Conservation (phyloP, 108 stramenopile genomes). For the Cafeteria roenbergensis region DNA sequence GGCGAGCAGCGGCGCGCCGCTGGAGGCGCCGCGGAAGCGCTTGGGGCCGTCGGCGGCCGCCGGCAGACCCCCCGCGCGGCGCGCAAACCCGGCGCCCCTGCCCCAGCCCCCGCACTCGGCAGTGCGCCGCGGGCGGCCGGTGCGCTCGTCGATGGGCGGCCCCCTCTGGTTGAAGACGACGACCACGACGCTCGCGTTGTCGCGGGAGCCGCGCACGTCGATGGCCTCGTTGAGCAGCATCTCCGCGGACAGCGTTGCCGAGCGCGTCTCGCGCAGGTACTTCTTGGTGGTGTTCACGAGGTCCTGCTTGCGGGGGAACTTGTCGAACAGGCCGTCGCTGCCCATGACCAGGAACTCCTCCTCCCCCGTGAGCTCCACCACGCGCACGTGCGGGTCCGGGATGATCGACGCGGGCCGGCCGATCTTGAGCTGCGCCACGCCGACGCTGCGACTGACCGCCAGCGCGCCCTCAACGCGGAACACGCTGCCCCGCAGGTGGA, state of each 20-base stretch:
- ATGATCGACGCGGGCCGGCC: too few relatives aligned
- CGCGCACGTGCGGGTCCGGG: not conserved
- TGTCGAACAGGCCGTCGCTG: conserved; percentile 15
- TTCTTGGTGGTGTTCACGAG: not conserved
- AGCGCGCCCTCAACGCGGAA: conserved; percentile 8
- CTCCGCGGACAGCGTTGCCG: not conserved
- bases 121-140: too few relatives aligned
- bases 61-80: too few relatives aligned
- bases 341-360: conserved; percentile 13
- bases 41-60: too few relatives aligned
- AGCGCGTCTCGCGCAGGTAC: not conserved
- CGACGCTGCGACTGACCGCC: conserved; percentile 9
- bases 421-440: conserved; percentile 6
- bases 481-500: too few relatives aligned
- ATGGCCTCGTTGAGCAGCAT: not conserved
- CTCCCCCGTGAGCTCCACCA: not conserved
- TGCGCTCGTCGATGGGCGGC: not conserved
- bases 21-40: too few relatives aligned
- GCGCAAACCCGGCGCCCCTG: too few relatives aligned
- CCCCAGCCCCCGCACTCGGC: too few relatives aligned
- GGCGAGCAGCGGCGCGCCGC: too few relatives aligned
- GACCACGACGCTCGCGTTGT: conserved; percentile 16
- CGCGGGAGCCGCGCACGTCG: not conserved
- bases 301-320: conserved; percentile 5
- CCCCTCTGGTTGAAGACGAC: conserved; percentile 15